These are phyloP conservation scores for Pseudogymnoascus sp. DNA, from an alignment of 2,329 filamentous ascomycete species.

Conservation along the genomic window DNA sequence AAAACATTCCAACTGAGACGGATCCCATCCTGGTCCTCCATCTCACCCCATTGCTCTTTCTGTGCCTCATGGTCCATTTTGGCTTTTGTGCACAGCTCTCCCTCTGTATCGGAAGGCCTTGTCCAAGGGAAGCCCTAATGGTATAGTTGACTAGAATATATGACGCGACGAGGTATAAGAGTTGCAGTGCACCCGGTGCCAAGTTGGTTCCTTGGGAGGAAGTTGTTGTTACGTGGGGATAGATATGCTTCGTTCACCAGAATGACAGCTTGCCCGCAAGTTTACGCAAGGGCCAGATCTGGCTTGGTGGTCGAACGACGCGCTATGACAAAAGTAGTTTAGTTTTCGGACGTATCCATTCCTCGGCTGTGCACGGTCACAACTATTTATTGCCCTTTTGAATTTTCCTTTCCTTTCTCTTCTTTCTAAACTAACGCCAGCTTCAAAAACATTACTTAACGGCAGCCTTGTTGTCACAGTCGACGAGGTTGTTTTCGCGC, in stretches of 20 bases:
- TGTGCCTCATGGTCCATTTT: constrained; percentile 85
- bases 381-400: constrained; percentile 26
- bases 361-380: constrained; percentile 26
- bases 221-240: constrained; percentile 9
- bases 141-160: constrained; percentile 1
- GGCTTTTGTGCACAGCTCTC: constrained; percentile 5
- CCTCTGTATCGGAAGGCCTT: constrained; percentile 7
- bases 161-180: constrained; percentile 3
- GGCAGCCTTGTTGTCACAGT: constrained; percentile 47
- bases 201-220: constrained; percentile 9
- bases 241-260: constrained; percentile 12
- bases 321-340: constrained; percentile 16
- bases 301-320: background rate
- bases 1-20: constrained; percentile 98
- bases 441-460: constrained; percentile 48
- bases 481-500: constrained; percentile 58
- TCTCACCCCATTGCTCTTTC: constrained; percentile 94
- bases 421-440: constrained; percentile 45
- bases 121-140: constrained; percentile 7
- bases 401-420: constrained; percentile 32
- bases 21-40: constrained; percentile 93
- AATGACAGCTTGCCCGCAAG: constrained; percentile 14
- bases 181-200: constrained; percentile 9
- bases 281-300: constrained; percentile 12
- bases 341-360: constrained; percentile 29